Base-by-base conservation (phyloP, 139 green algal genomes). In the Coccomyxa sp. region DNA sequence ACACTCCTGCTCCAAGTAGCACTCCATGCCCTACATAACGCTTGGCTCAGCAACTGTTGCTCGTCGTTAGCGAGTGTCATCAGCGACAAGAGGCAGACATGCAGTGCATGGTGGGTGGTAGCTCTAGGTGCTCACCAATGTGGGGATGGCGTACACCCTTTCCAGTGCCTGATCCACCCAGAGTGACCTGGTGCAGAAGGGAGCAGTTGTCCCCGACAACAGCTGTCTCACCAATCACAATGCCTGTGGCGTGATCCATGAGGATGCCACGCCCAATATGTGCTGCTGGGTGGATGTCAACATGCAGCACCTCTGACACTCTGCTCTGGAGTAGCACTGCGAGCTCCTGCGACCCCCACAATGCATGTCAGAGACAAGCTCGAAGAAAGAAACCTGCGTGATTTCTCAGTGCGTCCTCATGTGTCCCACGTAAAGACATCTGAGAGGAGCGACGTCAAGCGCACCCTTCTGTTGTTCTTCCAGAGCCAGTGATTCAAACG, bases 201-300 rank as follows among this genome's bases (percentile, higher is more conserved):
- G 93, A 98, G 10, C 98, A 95, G 86, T 98, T 96, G 85, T 98
- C 93, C 13, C 94, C 94, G 13, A 99, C 85, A 18, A 97, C 91
- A 14, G 96, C 94, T 12, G 96, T 99, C 89, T 99, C 96, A 3
- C 97, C 96, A 15, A 99, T 96, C 13, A 99, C 87, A 0, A 98
- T 87, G 1, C 95, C 95, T 23, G 94, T 98, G 14, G 91, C 96
- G 87, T 99, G 96, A 87, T 99, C 96, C 3, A 99, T 87, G 32
- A 99, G 81, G 13, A 98, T 88, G 60, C 95, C 96, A 1, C 87
- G 81, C 0, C 96, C 95, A 3, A 99, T 81, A 21, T 79, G 77
- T 0, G 95, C 96, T 1, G 85, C 94, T 14, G 96, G 96, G 87
- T 99, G 96, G 82, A 97, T 95, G 91, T 98, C 94, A 28, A 98